Evolutionary conservation across 768 basidiomycete species (phyloP).

Genomic region (Leccinum fibrillosum): DNA sequence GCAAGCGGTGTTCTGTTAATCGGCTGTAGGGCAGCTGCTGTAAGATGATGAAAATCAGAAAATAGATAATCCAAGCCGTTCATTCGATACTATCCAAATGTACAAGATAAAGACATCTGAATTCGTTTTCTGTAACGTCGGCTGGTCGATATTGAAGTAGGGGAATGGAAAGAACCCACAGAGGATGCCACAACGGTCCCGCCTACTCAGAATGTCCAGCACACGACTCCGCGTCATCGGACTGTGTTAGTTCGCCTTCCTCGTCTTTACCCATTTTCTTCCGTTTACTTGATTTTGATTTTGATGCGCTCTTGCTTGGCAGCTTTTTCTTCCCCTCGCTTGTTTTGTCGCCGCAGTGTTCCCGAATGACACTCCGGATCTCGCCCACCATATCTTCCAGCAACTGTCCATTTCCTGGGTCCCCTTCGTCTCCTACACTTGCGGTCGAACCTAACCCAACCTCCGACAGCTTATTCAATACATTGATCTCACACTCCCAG

Average conservation of each 20-base stretch:
- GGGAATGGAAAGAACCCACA: background rate
- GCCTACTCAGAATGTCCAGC: background rate
- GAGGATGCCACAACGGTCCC: background rate
- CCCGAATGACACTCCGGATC: constrained; percentile 11
- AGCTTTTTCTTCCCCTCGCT: background rate
- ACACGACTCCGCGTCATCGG: constrained; percentile 4
- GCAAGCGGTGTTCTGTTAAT: constrained; percentile 28
- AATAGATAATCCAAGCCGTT: background rate
- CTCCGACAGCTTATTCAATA: constrained; percentile 47
- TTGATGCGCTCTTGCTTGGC: background rate
- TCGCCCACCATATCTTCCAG: constrained; percentile 11
- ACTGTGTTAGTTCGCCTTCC: constrained; percentile 6
- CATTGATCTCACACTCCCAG: constrained; percentile 71
- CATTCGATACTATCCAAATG: background rate
- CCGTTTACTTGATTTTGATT: constrained; percentile 4
- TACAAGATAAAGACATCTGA: background rate
- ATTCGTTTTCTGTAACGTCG: background rate
- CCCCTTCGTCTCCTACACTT: background rate
- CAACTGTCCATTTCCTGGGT: background rate
- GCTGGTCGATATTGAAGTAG: background rate
- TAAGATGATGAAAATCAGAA: background rate
- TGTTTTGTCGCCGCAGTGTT: constrained; percentile 12
- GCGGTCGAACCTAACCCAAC: background rate
- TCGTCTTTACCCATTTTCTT: constrained; percentile 4
- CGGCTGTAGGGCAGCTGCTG: constrained; percentile 14